phyloP scores from a whole-genome alignment of 2,329 filamentous ascomycete genomes.

The Venturia aucupariae region DNA sequence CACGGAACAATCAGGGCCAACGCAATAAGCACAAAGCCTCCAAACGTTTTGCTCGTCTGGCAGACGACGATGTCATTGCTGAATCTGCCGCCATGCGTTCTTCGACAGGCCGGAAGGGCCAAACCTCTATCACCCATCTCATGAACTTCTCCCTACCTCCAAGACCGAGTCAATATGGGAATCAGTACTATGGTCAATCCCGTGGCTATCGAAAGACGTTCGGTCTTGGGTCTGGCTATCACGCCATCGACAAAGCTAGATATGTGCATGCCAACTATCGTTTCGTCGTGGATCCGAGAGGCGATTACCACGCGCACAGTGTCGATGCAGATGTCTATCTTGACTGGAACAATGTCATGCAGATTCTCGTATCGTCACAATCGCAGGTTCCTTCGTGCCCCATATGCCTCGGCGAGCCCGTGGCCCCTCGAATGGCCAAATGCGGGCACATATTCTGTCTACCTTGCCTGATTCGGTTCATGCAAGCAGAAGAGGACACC shows the following conservation, averaged over 20 bases:
- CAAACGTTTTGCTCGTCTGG: slow-evolving; percentile 55
- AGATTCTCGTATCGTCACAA: slow-evolving; percentile 81
- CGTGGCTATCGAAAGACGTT: slow-evolving; percentile 55
- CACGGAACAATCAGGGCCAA: slow-evolving; percentile 65
- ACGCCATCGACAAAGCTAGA: slow-evolving; percentile 82
- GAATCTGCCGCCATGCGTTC: slow-evolving; percentile 61
- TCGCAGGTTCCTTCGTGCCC: slow-evolving; percentile 86
- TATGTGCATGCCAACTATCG: slow-evolving; percentile 94
- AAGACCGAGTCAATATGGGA: slow-evolving; percentile 54
- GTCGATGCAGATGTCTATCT: slow-evolving; percentile 80
- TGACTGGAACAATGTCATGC: slow-evolving; percentile 83
- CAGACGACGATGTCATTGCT: slow-evolving; percentile 80
- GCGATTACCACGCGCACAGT: slow-evolving; percentile 70
- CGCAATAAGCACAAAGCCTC: slow-evolving; percentile 80
- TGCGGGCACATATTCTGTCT: slow-evolving; percentile 97
- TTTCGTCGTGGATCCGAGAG: slow-evolving; percentile 81
- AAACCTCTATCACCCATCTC: slow-evolving; percentile 93
- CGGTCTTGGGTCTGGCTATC: slow-evolving; percentile 81
- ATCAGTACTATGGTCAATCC: slow-evolving; percentile 41
- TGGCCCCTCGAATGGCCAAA: slow-evolving; percentile 91
- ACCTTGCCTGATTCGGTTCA: slow-evolving; percentile 86
- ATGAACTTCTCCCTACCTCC: slow-evolving; percentile 83
- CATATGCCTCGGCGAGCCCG: slow-evolving; percentile 86
- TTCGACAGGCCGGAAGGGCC: slow-evolving; percentile 67
- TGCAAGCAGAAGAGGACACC: slow-evolving; percentile 69